Evolutionary conservation across 1,139 yeast species (phyloP).

Genomic region (Candida buenavistaensis): DNA sequence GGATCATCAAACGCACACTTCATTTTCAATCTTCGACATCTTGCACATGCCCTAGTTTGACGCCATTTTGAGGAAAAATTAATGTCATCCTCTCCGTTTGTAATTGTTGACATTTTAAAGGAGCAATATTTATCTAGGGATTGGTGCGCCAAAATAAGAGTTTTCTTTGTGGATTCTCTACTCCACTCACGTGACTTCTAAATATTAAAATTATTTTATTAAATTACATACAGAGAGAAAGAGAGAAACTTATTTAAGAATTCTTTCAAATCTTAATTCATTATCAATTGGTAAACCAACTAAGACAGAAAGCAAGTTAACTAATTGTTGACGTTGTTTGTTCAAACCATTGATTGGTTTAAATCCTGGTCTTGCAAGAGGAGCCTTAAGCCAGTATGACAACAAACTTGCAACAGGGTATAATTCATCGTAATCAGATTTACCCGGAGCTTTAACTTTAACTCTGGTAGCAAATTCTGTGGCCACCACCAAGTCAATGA

Average conservation of each 20-base stretch:
- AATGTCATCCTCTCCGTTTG: not conserved
- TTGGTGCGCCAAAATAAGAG: no score
- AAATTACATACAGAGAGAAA: not conserved
- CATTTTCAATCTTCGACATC: conserved; percentile 57
- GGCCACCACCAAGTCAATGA: conserved; percentile 87
- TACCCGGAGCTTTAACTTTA: conserved; percentile 59
- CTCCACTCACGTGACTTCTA: no score
- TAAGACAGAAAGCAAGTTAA: conserved; percentile 2
- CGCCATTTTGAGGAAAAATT: conserved; percentile 40
- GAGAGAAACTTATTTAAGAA: not conserved
- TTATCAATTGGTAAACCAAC: conserved; percentile 4
- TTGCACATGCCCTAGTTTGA: conserved; percentile 53
- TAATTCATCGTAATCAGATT: conserved; percentile 57
- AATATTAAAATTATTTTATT: not conserved
- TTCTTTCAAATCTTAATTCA: conserved; percentile 2
- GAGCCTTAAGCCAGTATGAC: conserved; percentile 97
- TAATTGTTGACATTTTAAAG: not conserved
- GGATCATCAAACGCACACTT: conserved; percentile 56
- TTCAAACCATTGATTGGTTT: conserved; percentile 91
- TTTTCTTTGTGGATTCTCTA: no score
- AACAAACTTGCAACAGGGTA: conserved; percentile 86
- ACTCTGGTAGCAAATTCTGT: conserved; percentile 89
- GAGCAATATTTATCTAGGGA: no score
- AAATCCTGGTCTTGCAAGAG: conserved; percentile 86
- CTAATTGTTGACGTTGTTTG: conserved; percentile 70